phyloP scores from a whole-genome alignment of 495 filamentous ascomycete species.

The Hyphodiscus hymeniophilus region DNA sequence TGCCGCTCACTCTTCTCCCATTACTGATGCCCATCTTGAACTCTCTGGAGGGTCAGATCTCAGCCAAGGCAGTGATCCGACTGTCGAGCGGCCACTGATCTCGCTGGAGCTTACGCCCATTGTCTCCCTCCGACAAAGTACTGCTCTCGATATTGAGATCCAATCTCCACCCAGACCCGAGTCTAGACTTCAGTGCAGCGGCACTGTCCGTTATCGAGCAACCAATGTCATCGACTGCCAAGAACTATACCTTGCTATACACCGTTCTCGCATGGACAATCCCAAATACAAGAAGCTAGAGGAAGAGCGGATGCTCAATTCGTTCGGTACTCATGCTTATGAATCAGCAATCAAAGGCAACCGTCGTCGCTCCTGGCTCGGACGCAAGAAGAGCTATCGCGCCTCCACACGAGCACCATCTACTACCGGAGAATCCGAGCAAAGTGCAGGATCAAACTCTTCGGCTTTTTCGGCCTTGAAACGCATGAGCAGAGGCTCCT shows the following conservation, averaged over 20 bases:
- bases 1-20: conserved; percentile 37
- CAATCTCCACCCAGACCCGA: conserved; percentile 67
- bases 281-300: conserved; percentile 81
- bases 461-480: conserved; percentile 61
- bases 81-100: conserved; percentile 50
- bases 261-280: conserved; percentile 76
- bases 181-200: conserved; percentile 50
- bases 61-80: neutral
- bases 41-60: neutral
- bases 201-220: conserved; percentile 74
- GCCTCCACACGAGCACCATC: conserved; percentile 44
- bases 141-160: conserved; percentile 88
- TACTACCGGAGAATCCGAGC: conserved; percentile 7
- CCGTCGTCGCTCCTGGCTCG: conserved; percentile 38
- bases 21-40: conserved; percentile 28
- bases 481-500: conserved; percentile 24
- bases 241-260: conserved; percentile 72
- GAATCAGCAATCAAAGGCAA: conserved; percentile 6
- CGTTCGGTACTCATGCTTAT: conserved; percentile 33
- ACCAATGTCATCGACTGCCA: conserved; percentile 69
- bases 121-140: conserved; percentile 80
- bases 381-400: conserved; percentile 51
- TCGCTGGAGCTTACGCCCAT: conserved; percentile 79
- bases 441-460: conserved; percentile 30
- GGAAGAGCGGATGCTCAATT: conserved; percentile 41